phyloP scores from a whole-genome alignment of 139 green algal genomes.

The Picochlorum sp. region DNA sequence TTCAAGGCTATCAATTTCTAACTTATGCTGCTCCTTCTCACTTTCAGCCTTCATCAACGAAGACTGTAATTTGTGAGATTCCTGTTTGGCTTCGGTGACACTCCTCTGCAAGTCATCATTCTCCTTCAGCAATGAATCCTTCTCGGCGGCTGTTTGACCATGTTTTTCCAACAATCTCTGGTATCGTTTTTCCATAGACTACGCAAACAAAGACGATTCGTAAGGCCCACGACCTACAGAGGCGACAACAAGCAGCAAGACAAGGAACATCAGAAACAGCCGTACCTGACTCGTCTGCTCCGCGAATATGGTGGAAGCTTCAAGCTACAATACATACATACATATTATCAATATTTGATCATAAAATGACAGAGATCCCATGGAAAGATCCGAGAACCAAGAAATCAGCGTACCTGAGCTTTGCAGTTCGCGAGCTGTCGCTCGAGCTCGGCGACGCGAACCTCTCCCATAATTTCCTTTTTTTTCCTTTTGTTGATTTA shows the following conservation, averaged over 20 bases:
- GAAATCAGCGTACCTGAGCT: constrained; percentile 16
- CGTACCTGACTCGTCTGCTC: constrained; percentile 37
- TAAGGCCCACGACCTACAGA: background rate
- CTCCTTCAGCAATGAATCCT: constrained; percentile 28
- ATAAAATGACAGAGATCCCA: background rate
- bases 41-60: constrained; percentile 23
- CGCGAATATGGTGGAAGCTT: constrained; percentile 30
- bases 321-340: constrained; percentile 13
- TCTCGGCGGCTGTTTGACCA: constrained; percentile 17
- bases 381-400: background rate
- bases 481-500: background rate
- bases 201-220: background rate
- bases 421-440: constrained; percentile 9
- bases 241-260: background rate
- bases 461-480: background rate
- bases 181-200: constrained; percentile 45
- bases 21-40: constrained; percentile 19
- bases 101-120: constrained; percentile 21
- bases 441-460: constrained; percentile 15
- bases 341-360: background rate
- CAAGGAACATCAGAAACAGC: background rate
- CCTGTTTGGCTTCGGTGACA: constrained; percentile 12
- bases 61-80: constrained; percentile 31
- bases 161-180: constrained; percentile 27
- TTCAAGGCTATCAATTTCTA: constrained; percentile 22